Percentiles rank a stretch among this genome's conserved stretches.
These are phyloP conservation scores for Linum usitatissimum DNA, from an alignment of 345 rosid genomes.

Conservation along the genomic window DNA sequence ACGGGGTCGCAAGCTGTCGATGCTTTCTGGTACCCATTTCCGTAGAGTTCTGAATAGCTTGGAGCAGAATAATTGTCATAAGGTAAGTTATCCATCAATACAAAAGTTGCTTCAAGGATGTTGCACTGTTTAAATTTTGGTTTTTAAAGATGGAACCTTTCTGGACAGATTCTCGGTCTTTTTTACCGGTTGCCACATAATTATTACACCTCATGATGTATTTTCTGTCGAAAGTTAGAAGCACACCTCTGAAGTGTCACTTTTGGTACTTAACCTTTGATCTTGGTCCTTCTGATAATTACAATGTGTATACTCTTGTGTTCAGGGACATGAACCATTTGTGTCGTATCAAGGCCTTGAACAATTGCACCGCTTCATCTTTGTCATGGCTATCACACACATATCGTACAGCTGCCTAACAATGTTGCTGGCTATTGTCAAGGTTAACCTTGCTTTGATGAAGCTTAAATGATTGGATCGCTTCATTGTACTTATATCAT, in stretches of 20 bases:
- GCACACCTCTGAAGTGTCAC: background rate
- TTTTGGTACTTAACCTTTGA: slow-evolving; percentile 3
- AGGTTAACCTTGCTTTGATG: slow-evolving; percentile 35
- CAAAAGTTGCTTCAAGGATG: slow-evolving; percentile 2
- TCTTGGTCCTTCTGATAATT: background rate
- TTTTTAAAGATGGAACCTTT: background rate
- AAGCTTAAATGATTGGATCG: background rate
- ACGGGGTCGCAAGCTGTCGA: slow-evolving; percentile 38
- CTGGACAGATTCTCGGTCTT: background rate
- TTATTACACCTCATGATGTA: background rate
- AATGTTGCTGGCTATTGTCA: slow-evolving; percentile 83
- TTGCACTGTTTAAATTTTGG: background rate
- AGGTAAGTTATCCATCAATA: slow-evolving; percentile 32
- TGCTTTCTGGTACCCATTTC: slow-evolving; percentile 22
- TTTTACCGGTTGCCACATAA: background rate
- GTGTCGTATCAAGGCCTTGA: slow-evolving; percentile 88
- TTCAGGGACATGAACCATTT: slow-evolving; percentile 81
- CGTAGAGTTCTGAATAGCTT: slow-evolving; percentile 48
- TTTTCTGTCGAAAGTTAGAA: background rate
- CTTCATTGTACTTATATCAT: background rate
- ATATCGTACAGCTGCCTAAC: slow-evolving; percentile 90
- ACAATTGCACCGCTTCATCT: slow-evolving; percentile 94
- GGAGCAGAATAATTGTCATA: slow-evolving; percentile 48
- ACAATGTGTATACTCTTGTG: slow-evolving; percentile 7
- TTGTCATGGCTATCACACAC: slow-evolving; percentile 95